Evolutionary conservation across 345 rosid genomes (phyloP).

Genomic region (Dimocarpus longan): DNA sequence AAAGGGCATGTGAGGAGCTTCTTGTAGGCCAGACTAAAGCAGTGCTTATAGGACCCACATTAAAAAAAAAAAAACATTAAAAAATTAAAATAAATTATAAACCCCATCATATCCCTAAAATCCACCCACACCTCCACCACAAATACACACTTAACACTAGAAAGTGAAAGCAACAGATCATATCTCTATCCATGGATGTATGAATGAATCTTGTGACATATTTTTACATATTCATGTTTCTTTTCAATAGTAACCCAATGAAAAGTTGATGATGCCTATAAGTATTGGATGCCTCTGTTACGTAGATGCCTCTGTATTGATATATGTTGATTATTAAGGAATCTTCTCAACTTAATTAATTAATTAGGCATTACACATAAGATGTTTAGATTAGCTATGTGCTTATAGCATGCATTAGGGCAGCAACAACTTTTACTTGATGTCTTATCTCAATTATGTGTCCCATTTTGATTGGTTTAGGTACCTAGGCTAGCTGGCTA

Average conservation of each 20-base stretch:
- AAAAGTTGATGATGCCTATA: constrained; percentile 2
- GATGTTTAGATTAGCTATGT: neutral
- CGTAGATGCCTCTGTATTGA: constrained; percentile 20
- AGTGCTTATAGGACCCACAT: constrained; percentile 44
- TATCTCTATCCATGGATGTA: constrained; percentile 31
- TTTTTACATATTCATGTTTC: constrained; percentile 17
- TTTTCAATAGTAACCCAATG: neutral
- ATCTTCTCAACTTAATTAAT: constrained; percentile 18
- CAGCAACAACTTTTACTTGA: neutral
- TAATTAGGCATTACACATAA: constrained; percentile 6
- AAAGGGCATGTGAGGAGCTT: constrained; percentile 70
- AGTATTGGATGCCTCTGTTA: constrained; percentile 24
- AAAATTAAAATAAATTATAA: neutral
- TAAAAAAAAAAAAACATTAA: constrained; percentile 15
- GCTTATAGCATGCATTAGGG: neutral
- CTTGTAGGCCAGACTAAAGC: constrained; percentile 55
- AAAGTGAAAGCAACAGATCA: constrained; percentile 34
- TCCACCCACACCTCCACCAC: constrained; percentile 24
- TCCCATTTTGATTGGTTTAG: constrained; percentile 7
- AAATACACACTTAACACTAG: constrained; percentile 23
- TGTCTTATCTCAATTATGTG: neutral
- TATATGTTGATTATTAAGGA: constrained; percentile 5
- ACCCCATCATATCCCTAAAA: neutral
- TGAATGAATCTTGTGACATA: constrained; percentile 16
- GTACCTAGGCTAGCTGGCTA: neutral